Percentiles rank a stretch among this genome's conserved stretches.
Evolutionary conservation across 2,329 filamentous ascomycete species (phyloP).

Genomic region (Neofusicoccum sp.): DNA sequence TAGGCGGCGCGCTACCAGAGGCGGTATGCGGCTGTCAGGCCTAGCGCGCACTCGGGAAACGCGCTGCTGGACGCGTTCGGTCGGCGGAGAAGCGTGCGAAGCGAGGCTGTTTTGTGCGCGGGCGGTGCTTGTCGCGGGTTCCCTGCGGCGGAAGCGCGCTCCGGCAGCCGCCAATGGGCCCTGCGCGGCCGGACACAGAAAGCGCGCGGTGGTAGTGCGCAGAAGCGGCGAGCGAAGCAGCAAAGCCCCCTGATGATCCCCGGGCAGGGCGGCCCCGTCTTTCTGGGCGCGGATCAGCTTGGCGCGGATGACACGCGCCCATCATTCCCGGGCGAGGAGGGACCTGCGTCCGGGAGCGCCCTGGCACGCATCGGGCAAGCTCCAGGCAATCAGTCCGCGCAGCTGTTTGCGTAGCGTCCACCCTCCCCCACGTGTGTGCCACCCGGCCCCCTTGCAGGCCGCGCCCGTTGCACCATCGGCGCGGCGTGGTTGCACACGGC

Average conservation of each 20-base stretch:
- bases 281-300: constrained; percentile 3
- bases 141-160: not conserved
- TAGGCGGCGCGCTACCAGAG: not conserved
- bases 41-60: constrained; percentile 10
- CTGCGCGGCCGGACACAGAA: not conserved
- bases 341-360: too few relatives aligned
- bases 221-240: not conserved
- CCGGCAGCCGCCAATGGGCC: not conserved
- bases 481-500: too few relatives aligned
- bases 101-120: not conserved
- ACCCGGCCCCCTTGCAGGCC: not conserved
- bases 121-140: not conserved
- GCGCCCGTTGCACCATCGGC: not conserved
- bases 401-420: constrained; percentile 10
- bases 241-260: not conserved
- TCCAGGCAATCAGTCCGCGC: not conserved
- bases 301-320: not conserved
- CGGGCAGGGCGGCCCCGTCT: constrained; percentile 4
- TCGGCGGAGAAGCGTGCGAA: not conserved
- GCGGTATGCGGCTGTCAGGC: constrained; percentile 2
- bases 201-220: not conserved
- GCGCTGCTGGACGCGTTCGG: not conserved
- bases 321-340: not conserved
- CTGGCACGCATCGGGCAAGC: too few relatives aligned
- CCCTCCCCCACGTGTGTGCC: not conserved